These are phyloP conservation scores for Cladophialophora bantiana DNA, from an alignment of 2,329 filamentous ascomycete genomes.

Conservation along the genomic window DNA sequence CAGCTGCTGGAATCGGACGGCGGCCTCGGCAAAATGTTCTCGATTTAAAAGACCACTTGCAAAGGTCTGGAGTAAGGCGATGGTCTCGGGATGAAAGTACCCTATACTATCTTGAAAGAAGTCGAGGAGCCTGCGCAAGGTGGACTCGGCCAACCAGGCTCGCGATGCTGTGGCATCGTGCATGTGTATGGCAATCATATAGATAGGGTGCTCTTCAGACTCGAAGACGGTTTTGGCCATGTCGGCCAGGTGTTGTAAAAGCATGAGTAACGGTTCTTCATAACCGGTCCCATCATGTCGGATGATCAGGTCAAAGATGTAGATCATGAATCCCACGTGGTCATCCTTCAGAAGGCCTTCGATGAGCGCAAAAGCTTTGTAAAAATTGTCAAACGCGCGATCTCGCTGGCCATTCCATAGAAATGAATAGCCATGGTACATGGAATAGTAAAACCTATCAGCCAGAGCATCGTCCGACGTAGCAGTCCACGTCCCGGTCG, in stretches of 20 bases:
- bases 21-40: constrained; percentile 38
- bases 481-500: constrained; percentile 37
- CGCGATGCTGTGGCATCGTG: constrained; percentile 32
- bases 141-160: constrained; percentile 37
- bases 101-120: constrained; percentile 42
- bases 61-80: constrained; percentile 41
- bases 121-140: constrained; percentile 37
- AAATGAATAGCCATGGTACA: constrained; percentile 41
- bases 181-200: constrained; percentile 36
- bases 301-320: constrained; percentile 41
- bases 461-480: constrained; percentile 39
- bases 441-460: constrained; percentile 40
- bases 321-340: constrained; percentile 41
- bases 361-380: constrained; percentile 38
- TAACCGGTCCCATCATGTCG: constrained; percentile 40
- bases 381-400: constrained; percentile 39
- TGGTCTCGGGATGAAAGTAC: constrained; percentile 41
- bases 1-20: constrained; percentile 39
- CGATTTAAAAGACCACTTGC: constrained; percentile 39
- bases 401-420: constrained; percentile 39
- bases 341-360: constrained; percentile 39
- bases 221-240: constrained; percentile 37
- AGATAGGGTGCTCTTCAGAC: constrained; percentile 38
- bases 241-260: constrained; percentile 38
- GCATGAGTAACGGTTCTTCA: constrained; percentile 39